Conservation (phyloP, 2,329 filamentous ascomycete species). For the Fusarium incarnatum region DNA sequence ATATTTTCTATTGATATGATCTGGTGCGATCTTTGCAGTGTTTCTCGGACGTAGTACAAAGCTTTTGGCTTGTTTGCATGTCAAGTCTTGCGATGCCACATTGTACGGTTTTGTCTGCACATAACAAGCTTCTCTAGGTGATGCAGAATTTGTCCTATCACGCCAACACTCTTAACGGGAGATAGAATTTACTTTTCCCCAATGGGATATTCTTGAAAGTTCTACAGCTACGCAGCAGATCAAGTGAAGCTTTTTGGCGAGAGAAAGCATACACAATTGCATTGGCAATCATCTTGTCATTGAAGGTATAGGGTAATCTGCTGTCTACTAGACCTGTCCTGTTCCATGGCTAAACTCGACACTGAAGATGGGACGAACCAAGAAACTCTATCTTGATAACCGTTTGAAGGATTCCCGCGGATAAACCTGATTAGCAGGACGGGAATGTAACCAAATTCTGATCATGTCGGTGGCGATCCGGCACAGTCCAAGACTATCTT, state of each 20-base stretch:
- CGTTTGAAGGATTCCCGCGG: neutral
- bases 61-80: conserved; percentile 1
- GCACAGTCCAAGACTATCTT: conserved; percentile 8
- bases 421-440: conserved; percentile 3
- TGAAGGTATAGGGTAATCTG: neutral
- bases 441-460: conserved; percentile 17
- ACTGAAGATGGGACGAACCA: neutral
- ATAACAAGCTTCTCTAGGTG: neutral
- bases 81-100: neutral
- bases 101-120: neutral
- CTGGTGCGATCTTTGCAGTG: neutral
- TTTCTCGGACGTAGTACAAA: neutral
- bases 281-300: neutral
- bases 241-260: neutral
- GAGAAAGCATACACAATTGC: neutral
- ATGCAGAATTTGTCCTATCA: too few species aligned
- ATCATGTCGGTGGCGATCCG: conserved; percentile 26
- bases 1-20: neutral
- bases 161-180: too few species aligned
- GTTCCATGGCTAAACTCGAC: neutral
- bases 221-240: neutral
- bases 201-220: neutral
- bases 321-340: neutral
- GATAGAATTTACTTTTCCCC: too few species aligned
- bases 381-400: neutral